Base-by-base conservation (phyloP, 768 basidiomycete species). In the Boletellus sp. region DNA sequence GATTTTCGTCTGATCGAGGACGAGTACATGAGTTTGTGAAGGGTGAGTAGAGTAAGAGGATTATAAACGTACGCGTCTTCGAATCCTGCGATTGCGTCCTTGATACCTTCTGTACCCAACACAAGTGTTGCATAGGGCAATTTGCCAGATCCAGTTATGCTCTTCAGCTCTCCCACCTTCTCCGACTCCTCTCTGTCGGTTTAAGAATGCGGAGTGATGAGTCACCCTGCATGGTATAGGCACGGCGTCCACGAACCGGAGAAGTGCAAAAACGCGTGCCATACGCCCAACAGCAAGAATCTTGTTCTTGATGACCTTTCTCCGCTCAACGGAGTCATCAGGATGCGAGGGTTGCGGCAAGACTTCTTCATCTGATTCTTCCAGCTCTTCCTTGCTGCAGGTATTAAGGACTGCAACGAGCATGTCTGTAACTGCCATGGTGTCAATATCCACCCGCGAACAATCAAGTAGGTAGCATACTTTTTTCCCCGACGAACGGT, bases 401-500 rank as follows among this genome's bases (percentile, higher is more conserved):
- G 93, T 93, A 63, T 94, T 91, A 20, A 99, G 79, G 40, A 99
- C 91, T 3, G 94, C 93, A 23, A 96, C 93, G 51, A 99, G 76
- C 95, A 98, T 98, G 67, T 99, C 96, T 53, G 93, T 94, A 71
- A 99, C 95, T 98, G 12, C 42, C 31, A 42, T 17, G 4, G 46
- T 11, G 19, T 66, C 43, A 64, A n/a, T 24, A 10, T 17, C 24
- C 1, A 6, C 23, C 31, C 38, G 4, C 6, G 4, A 36, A 42
- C 6, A 20, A 23, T 23, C 16, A 41, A 28, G 19, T 8, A 8
- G 0, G 13, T 2, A 33, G 34, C 46, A 42, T 81, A 92, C 95
- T 98, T 73, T 99, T 98, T 70, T 94, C 90, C 55, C 94, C 96
- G 7, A 99, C 96, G 63, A 98, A 98, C 1, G 96, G 96, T 51